phyloP scores from a whole-genome alignment of 176 grass and related monocot genomes.

The Stipa capillata region DNA sequence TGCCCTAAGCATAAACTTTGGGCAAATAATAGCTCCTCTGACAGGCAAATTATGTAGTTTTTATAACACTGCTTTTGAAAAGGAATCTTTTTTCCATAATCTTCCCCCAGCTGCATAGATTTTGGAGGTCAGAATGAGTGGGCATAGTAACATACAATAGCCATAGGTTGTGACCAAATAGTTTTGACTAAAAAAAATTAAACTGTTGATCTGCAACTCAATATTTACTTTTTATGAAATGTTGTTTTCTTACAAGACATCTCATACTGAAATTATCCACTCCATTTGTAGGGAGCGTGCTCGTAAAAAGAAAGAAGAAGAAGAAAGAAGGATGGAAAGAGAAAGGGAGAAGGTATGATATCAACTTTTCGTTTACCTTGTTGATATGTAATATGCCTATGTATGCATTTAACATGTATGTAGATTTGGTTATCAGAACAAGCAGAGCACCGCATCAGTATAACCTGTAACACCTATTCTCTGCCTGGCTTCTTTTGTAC shows the following conservation, averaged over 20 bases:
- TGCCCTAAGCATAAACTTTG: not conserved
- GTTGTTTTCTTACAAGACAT: conserved; percentile 1
- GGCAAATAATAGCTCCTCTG: not conserved
- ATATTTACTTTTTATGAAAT: not conserved
- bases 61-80: not conserved
- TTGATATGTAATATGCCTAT: not conserved
- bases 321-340: conserved; percentile 94
- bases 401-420: not conserved
- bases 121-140: not conserved
- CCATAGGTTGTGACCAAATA: not conserved
- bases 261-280: not conserved
- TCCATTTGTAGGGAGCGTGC: conserved; percentile 62
- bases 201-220: not conserved
- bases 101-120: not conserved
- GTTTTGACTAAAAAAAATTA: not conserved
- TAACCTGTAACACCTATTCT: conserved; percentile 1
- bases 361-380: not conserved
- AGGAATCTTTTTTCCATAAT: not conserved
- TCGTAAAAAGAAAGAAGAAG: conserved; percentile 98
- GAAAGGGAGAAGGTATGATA: conserved; percentile 92
- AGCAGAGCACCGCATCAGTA: not conserved
- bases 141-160: not conserved
- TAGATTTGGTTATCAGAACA: not conserved
- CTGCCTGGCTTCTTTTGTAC: not conserved
- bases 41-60: not conserved